Evolutionary conservation across 352 stramenopile species (phyloP), one percentile per base, ranked within the genome.

Genomic region (Pythium dissimile): DNA sequence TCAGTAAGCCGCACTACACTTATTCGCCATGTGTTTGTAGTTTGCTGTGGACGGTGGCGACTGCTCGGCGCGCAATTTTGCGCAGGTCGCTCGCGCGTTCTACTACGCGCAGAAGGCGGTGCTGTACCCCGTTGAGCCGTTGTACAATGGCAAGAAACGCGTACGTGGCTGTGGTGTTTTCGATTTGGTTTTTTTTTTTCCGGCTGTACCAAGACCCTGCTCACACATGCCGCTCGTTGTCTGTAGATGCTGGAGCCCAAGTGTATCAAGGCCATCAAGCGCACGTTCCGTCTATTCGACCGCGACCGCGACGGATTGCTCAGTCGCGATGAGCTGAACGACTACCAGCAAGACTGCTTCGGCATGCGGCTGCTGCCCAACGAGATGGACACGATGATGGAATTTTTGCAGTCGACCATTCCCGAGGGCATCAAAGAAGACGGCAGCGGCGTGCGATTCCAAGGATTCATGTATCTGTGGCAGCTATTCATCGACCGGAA

Each of bases 321-420:
- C 16, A 95, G 70, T 49, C 80, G 88, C 8, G 80, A 92, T 13
- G 88, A 96, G 54, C 71, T 96, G 24, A 95, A 95, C 44, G 80
- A 92, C 43, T 95, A 94, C 54, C 88, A 96, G 62, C 78, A 92
- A 37, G 80, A 89, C 52, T 96, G 84, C 63, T 96, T 95, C 64
- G 79, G 81, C 9, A 87, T 92, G 57, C 77, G 80, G 5, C 69
- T 96, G 61, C 69, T 94, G 28, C 70, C 76, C 2, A 73, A 73
- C 9, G 86, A 96, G 61, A 94, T 94, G 51, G 84, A 96, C 62
- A 92, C 83, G 15, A 76, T 96, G 67, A 80, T 94, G 61, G 84
- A 94, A 28, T 89, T 89, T 50, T 69, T 94, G 21, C 72, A 73
- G 39, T 78, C 73, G 0, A 80, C 75, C 23, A 79, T 84, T 31